These are phyloP conservation scores for Xylaria palmicola DNA, from an alignment of 495 filamentous ascomycete species.

Conservation along the genomic window DNA sequence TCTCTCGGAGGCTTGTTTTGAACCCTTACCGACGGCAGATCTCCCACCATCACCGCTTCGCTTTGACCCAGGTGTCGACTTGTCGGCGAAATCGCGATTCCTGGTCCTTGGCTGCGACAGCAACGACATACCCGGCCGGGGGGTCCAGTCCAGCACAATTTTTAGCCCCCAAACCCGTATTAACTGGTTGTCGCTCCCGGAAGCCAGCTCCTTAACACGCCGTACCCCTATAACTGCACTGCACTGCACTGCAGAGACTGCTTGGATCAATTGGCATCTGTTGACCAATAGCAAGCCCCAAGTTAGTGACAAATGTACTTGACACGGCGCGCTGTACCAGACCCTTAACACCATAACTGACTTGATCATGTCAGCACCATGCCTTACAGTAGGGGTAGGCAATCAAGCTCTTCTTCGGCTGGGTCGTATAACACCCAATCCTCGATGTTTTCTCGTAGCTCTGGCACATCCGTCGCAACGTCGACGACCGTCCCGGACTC, in stretches of 20 bases:
- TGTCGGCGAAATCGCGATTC: not conserved
- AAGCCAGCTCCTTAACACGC: not conserved
- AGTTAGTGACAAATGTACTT: not conserved
- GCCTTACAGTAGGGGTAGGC: not conserved
- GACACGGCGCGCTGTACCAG: not conserved
- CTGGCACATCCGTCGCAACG: not conserved
- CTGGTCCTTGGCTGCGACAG: not conserved
- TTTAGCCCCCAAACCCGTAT: slow-evolving; percentile 4
- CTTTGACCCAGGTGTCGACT: not conserved
- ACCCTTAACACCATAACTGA: not conserved
- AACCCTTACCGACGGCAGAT: too few relatives aligned
- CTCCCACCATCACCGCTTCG: slow-evolving; percentile 4
- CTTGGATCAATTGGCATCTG: not conserved
- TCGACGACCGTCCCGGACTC: not conserved
- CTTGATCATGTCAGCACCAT: not conserved
- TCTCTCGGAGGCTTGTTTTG: not conserved
- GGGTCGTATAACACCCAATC: not conserved
- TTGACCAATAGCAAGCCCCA: not conserved
- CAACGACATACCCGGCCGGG: not conserved
- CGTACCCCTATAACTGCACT: not conserved
- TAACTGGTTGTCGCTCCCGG: not conserved
- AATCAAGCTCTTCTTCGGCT: not conserved
- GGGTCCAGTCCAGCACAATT: not conserved
- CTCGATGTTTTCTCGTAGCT: not conserved
- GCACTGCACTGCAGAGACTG: not conserved